Evolutionary conservation across 306 rosid species (phyloP), one percentile per base, ranked within the genome.

Genomic region (Quercus wislizeni): DNA sequence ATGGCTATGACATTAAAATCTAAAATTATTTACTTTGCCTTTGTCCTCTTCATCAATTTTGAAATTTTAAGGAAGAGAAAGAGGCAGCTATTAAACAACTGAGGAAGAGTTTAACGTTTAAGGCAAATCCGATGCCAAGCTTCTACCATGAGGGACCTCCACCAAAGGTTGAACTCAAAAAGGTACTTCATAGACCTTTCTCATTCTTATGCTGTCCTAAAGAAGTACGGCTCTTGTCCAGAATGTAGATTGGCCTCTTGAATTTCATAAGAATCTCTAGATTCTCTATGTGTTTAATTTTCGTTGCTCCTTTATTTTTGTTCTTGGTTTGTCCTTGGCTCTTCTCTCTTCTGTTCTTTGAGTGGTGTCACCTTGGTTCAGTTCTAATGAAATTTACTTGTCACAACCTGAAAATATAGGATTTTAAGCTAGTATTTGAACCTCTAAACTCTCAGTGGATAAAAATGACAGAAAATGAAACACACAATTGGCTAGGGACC

Each of bases 111-210:
- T 90, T 96, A 83, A 86, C 6, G 80, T 96, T 96, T 81, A 96
- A 90, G 88, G 99, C 99, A 82, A 96, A 58, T 76, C 99, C 97
- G 56, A 93, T 96, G 99, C 99, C 99, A 27, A 89, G 90, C 86
- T 96, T 96, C 90, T 96, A 96, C 89, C 87, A 93, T 4, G 99
- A 96, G 78, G 98, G 97, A 4, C 98, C 97, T 86, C 99, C 99
- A 76, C 91, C 98, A 13, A 93, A 91, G 91, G 92, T 74, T 86
- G 98, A 91, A 85, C 85, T 96, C 70, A 96, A 92, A 84, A 96
- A 93, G 99, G 99, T 96, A 84, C 58, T 57, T 52, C 31, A 21
- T 7, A 57, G 13, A 69, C 55, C 54, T 51, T 75, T 59, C 71
- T 41, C 33, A 30, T 83, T 83, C 81, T 74, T 67, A 23, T 78